Conservation (phyloP, 805 yeast species). For the Candida verbasci region DNA sequence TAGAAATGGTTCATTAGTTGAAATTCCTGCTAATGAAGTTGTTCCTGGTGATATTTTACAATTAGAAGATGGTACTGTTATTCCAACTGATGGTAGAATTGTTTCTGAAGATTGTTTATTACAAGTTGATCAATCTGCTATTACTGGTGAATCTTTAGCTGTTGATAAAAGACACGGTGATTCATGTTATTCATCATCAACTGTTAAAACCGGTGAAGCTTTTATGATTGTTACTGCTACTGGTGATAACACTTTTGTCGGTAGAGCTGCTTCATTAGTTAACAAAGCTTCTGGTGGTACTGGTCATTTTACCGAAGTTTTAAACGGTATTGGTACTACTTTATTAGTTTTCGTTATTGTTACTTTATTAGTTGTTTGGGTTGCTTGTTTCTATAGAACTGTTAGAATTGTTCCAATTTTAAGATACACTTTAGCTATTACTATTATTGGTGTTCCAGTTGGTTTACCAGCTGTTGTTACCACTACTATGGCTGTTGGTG, state of each 20-base stretch:
- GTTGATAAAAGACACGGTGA: slow-evolving; percentile 91
- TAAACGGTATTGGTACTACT: slow-evolving; percentile 95
- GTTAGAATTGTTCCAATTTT: slow-evolving; percentile 80
- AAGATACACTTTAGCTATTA: slow-evolving; percentile 90
- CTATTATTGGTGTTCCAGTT: slow-evolving; percentile 97
- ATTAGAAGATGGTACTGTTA: slow-evolving; percentile 88
- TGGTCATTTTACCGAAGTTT: slow-evolving; percentile 96
- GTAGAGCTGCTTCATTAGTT: slow-evolving; percentile 95
- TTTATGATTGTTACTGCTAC: slow-evolving; percentile 92
- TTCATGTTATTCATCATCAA: slow-evolving; percentile 83
- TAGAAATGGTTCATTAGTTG: slow-evolving; percentile 74
- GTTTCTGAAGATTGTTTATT: slow-evolving; percentile 81
- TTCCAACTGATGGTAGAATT: slow-evolving; percentile 90
- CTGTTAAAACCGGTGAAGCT: slow-evolving; percentile 94
- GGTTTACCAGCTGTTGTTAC: slow-evolving; percentile 98
- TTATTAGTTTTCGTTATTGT: slow-evolving; percentile 82
- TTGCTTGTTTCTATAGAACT: slow-evolving; percentile 91
- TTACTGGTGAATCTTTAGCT: slow-evolving; percentile 96
- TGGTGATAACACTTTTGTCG: slow-evolving; percentile 93
- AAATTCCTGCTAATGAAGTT: slow-evolving; percentile 76
- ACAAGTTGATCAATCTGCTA: slow-evolving; percentile 94
- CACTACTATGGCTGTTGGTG: slow-evolving; percentile 99
- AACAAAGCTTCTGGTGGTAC: slow-evolving; percentile 85
- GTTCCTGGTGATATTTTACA: slow-evolving; percentile 95
- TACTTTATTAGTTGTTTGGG: slow-evolving; percentile 87